Conservation (phyloP, 2,329 filamentous ascomycete species). For the Ophiosphaerella korrae region DNA sequence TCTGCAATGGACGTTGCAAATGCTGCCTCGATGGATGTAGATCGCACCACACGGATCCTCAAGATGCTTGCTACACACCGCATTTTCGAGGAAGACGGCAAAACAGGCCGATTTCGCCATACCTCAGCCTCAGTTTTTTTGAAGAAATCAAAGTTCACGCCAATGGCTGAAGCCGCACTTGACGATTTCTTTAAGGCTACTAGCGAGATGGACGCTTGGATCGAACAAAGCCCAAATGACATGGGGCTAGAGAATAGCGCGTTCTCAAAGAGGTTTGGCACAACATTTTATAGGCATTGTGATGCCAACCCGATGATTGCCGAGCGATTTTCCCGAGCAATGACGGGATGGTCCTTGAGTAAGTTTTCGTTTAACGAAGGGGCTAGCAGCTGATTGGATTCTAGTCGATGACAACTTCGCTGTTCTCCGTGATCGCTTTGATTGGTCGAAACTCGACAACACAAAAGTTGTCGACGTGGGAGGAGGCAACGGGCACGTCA, state of each 20-base stretch:
- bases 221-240: slow-evolving; percentile 2
- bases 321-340: slow-evolving; percentile 6
- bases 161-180: slow-evolving; percentile 1
- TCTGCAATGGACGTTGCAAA: slow-evolving; percentile 10
- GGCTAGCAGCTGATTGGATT: not conserved
- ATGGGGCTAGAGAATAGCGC: slow-evolving; percentile 1
- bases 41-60: slow-evolving; percentile 21
- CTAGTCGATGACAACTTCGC: slow-evolving; percentile 5
- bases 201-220: not conserved
- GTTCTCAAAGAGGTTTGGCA: slow-evolving; percentile 3
- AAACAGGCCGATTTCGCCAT: slow-evolving; percentile 8
- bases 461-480: slow-evolving; percentile 10
- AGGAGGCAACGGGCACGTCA: slow-evolving; percentile 9
- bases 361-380: not conserved
- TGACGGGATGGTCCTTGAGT: slow-evolving; percentile 5
- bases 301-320: not conserved
- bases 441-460: slow-evolving; percentile 4
- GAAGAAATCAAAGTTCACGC: not conserved
- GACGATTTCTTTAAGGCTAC: slow-evolving; percentile 8
- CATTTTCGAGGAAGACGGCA: slow-evolving; percentile 24
- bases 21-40: slow-evolving; percentile 25
- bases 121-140: slow-evolving; percentile 1
- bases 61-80: slow-evolving; percentile 27
- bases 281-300: slow-evolving; percentile 1
- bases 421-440: slow-evolving; percentile 5